Conservation (phyloP, 768 basidiomycete species). For the Strobilomyces dryophilus region DNA sequence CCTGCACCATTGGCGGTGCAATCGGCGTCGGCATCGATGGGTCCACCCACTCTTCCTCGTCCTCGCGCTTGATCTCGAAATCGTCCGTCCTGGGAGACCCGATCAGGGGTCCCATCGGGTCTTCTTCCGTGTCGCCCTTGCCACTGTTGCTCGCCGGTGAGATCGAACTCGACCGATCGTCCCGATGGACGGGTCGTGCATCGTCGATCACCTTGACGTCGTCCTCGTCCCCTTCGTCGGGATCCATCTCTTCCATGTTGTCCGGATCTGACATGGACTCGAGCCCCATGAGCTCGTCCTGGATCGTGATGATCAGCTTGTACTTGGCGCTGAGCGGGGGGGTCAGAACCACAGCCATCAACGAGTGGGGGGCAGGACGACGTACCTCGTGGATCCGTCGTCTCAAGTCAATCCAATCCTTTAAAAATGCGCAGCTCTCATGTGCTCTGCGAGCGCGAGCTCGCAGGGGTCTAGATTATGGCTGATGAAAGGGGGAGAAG, state of each 20-base stretch:
- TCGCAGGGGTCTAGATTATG: constrained; percentile 38
- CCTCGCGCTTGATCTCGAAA: constrained; percentile 25
- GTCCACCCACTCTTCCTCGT: constrained; percentile 58
- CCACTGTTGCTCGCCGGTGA: constrained; percentile 38
- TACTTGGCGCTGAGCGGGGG: constrained; percentile 41
- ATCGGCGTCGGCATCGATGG: constrained; percentile 47
- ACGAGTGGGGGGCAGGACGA: not conserved
- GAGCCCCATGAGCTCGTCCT: constrained; percentile 78
- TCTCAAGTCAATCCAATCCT: constrained; percentile 82
- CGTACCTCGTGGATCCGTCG: constrained; percentile 66
- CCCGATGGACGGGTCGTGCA: no score
- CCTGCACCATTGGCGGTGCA: constrained; percentile 25
- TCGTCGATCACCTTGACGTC: constrained; percentile 32
- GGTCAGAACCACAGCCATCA: constrained; percentile 4
- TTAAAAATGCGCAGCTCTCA: constrained; percentile 79
- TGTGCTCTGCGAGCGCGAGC: constrained; percentile 52
- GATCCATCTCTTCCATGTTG: constrained; percentile 66
- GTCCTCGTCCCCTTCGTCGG: constrained; percentile 45
- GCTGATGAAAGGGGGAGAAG: constrained; percentile 17
- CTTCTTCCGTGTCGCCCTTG: constrained; percentile 62
- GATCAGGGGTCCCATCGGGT: constrained; percentile 58
- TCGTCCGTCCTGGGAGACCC: constrained; percentile 23
- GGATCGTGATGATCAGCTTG: constrained; percentile 78
- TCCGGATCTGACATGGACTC: constrained; percentile 81
- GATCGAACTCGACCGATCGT: constrained; percentile 40